Evolutionary conservation across 768 basidiomycete genomes (phyloP).

Genomic region (Dacryopinax primogenitus): DNA sequence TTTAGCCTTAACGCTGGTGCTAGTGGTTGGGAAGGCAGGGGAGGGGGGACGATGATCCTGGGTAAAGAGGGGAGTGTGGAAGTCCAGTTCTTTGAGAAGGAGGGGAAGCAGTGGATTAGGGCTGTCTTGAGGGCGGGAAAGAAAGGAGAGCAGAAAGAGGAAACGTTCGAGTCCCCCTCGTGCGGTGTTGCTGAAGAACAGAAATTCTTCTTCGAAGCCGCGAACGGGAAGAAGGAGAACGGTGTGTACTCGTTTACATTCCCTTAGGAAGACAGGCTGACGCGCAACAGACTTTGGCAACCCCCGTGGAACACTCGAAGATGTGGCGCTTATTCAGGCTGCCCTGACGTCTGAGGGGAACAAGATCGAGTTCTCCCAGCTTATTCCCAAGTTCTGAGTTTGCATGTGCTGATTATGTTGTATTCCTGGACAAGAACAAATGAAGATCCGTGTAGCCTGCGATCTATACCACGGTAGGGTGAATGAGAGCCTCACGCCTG

Average conservation of each 20-base stretch:
- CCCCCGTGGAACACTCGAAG: constrained; percentile 49
- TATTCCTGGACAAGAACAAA: too few species aligned
- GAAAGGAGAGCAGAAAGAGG: constrained; percentile 8
- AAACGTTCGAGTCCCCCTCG: constrained; percentile 15
- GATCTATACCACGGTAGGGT: too few species aligned
- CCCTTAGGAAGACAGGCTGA: background rate
- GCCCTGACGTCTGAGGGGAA: constrained; percentile 53
- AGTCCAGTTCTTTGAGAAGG: constrained; percentile 29
- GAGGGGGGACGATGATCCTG: constrained; percentile 20
- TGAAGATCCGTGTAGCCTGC: background rate
- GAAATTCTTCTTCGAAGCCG: constrained; percentile 44
- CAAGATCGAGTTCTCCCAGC: constrained; percentile 40
- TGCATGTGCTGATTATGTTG: background rate
- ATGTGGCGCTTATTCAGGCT: constrained; percentile 71
- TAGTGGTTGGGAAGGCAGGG: constrained; percentile 39
- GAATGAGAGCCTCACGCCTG: too few species aligned
- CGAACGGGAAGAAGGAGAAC: constrained; percentile 38
- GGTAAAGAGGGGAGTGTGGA: constrained; percentile 34
- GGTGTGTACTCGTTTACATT: constrained; percentile 17
- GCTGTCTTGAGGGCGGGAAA: background rate
- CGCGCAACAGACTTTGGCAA: constrained; percentile 33
- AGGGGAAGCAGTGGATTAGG: constrained; percentile 34
- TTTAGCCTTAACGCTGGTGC: constrained; percentile 50
- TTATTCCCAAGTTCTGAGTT: constrained; percentile 18
- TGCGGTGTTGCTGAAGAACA: constrained; percentile 46